Base-by-base conservation (phyloP, 1,284 basidiomycete genomes). In the Ceratobasidium sp. region DNA sequence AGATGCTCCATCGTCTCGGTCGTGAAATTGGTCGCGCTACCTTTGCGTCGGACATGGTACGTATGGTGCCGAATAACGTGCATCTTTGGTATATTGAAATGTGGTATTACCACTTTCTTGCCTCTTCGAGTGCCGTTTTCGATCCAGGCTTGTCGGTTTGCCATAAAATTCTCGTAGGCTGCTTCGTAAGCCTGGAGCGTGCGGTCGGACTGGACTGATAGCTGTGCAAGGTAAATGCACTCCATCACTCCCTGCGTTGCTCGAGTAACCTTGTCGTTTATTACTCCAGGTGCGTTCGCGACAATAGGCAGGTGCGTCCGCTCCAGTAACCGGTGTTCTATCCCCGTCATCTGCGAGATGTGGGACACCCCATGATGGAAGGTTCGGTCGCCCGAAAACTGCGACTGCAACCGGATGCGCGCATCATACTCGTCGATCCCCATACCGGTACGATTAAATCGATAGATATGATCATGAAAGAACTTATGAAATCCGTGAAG, bases 1-100 rank as follows among this genome's bases (percentile, higher is more conserved):
- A 78, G 71, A 38, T 42, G 46, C 42, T 78, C 77, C 40, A 73
- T 59, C n/a, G 73, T 62, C 59, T 78, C 77, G 13, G 73, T 78
- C 15, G 40, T 44, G 44, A 66, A 78, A 28, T 76, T 76, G 48
- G 48, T 33, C 10, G 61, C 23, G 33, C 44, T 50, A n/a, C 77
- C 73, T 17, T 50, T 42, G 10, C 12, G 46, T 17, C 50, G 73
- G 20, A 75, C 33, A 56, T 68, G 57, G 2, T 68, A 7, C 2
- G 62, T 23, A 52, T 26, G 56, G 42, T 77, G 78, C 13, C 40
- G 48, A 52, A 77, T 66, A 52, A 59, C 52, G 46, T 79, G 74
- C 44, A 79, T 56, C 48, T 79, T 79, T 2, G 65, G 78, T 38
- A 79, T 77, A 17, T 46, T 62, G 44, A 54, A 77, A 59, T 68